These are phyloP conservation scores for Volutella citrinella DNA, from an alignment of 2,329 filamentous ascomycete species.

Conservation along the genomic window DNA sequence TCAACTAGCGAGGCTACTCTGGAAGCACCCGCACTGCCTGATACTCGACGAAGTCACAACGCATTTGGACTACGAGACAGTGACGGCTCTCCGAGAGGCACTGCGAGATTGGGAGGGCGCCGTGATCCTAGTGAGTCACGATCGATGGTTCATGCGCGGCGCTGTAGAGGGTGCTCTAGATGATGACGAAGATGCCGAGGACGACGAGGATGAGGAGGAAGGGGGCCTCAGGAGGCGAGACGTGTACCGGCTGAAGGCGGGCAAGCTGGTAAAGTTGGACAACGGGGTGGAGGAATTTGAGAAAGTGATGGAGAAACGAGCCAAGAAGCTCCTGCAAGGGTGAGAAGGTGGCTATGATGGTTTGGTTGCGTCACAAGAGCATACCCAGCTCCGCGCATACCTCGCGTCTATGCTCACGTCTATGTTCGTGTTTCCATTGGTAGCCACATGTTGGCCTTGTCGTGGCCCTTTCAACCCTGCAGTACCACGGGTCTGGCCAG, in stretches of 20 bases:
- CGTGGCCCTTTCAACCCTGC: slow-evolving; percentile 4
- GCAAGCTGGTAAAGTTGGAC: slow-evolving; percentile 52
- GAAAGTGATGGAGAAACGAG: slow-evolving; percentile 57
- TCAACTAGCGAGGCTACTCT: slow-evolving; percentile 67
- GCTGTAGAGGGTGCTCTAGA: slow-evolving; percentile 50
- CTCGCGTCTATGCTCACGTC: too few species aligned
- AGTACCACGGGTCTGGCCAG: slow-evolving; percentile 36
- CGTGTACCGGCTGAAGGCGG: slow-evolving; percentile 59
- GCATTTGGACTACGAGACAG: slow-evolving; percentile 80
- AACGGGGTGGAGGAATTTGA: slow-evolving; percentile 66
- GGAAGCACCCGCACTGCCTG: slow-evolving; percentile 66
- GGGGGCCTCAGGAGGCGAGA: slow-evolving; percentile 44
- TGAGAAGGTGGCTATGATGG: too few species aligned
- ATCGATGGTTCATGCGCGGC: slow-evolving; percentile 75
- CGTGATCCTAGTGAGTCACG: slow-evolving; percentile 75
- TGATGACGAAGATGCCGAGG: slow-evolving; percentile 37
- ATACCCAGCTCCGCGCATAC: too few species aligned
- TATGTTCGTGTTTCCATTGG: too few species aligned
- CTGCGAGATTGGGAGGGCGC: slow-evolving; percentile 69
- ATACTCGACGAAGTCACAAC: slow-evolving; percentile 81
- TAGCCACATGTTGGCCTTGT: too few species aligned
- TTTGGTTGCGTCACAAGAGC: too few species aligned
- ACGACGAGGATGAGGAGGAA: slow-evolving; percentile 37
- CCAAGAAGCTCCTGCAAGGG: slow-evolving; percentile 38
- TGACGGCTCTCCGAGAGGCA: slow-evolving; percentile 66